A percentile compares a stretch with the other conserved stretches of the same genome.
Evolutionary conservation across 805 yeast genomes (phyloP).

Genomic region (Vanderwaltozyma tropicalis): DNA sequence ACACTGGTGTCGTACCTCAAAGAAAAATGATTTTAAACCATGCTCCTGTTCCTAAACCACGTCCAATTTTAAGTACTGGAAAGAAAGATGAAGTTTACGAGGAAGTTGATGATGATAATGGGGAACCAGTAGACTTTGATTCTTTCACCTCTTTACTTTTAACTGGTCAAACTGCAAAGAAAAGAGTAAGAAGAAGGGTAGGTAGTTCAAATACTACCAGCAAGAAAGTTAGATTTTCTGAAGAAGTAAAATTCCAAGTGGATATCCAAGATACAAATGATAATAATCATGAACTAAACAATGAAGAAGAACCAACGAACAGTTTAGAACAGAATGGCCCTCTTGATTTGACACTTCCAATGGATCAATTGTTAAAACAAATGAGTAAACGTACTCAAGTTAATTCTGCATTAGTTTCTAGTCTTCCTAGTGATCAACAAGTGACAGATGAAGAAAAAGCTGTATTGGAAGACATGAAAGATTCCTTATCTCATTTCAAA

Average conservation of each 20-base stretch:
- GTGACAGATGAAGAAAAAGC: conserved; percentile 57
- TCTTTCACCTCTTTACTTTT: conserved; percentile 74
- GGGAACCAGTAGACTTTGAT: conserved; percentile 55
- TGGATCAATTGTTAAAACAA: conserved; percentile 57
- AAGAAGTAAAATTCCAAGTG: conserved; percentile 39
- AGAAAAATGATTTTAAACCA: conserved; percentile 40
- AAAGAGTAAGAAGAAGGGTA: conserved; percentile 27
- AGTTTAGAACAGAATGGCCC: conserved; percentile 17
- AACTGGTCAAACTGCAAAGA: conserved; percentile 64
- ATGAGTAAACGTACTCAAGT: conserved; percentile 26
- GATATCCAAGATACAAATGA: conserved; percentile 9
- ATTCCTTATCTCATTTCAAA: conserved; percentile 62
- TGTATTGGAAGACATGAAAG: conserved; percentile 63
- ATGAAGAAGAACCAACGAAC: conserved; percentile 12
- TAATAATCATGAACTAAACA: conserved; percentile 4
- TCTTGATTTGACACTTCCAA: conserved; percentile 57
- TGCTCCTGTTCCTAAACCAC: conserved; percentile 71
- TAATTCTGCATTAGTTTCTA: conserved; percentile 21
- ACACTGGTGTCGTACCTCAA: conserved; percentile 40
- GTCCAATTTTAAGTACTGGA: conserved; percentile 59
- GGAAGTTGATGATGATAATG: conserved; percentile 23
- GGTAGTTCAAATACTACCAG: conserved; percentile 29
- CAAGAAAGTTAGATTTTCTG: conserved; percentile 66
- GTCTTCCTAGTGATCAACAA: conserved; percentile 25
- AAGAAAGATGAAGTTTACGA: conserved; percentile 40